Evolutionary conservation across 495 filamentous ascomycete genomes (phyloP).

Genomic region (Penicillium fimorum): DNA sequence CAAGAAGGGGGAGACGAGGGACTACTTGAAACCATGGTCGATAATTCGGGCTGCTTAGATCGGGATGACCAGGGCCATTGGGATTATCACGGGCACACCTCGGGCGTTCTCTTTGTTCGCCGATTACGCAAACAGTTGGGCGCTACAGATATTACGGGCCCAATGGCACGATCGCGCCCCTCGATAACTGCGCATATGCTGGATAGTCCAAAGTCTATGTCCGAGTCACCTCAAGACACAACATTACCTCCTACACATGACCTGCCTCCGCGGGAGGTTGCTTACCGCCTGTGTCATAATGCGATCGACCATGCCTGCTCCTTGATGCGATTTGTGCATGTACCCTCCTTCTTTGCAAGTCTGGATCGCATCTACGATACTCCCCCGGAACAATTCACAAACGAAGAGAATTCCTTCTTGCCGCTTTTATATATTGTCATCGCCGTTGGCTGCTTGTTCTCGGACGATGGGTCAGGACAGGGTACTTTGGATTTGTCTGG

Average conservation of each 20-base stretch:
- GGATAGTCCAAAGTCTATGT: conserved; percentile 69
- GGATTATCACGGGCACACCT: conserved; percentile 94
- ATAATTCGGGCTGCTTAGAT: conserved; percentile 83
- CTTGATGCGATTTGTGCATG: conserved; percentile 83
- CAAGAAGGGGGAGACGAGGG: conserved; percentile 60
- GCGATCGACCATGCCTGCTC: conserved; percentile 81
- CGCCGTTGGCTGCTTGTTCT: conserved; percentile 83
- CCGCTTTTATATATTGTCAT: conserved; percentile 81
- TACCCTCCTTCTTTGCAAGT: conserved; percentile 76
- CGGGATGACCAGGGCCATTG: conserved; percentile 88
- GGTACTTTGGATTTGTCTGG: conserved; percentile 51
- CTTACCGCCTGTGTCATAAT: conserved; percentile 67
- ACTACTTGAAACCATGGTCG: conserved; percentile 91
- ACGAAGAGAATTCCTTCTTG: conserved; percentile 76
- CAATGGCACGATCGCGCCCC: conserved; percentile 31
- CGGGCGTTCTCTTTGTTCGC: conserved; percentile 80
- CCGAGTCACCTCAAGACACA: conserved; percentile 59
- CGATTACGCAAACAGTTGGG: conserved; percentile 85
- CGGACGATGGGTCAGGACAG: conserved; percentile 42
- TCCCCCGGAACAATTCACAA: conserved; percentile 63
- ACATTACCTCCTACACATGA: conserved; percentile 56
- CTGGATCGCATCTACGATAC: conserved; percentile 78
- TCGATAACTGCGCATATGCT: conserved; percentile 49
- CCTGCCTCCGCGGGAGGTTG: conserved; percentile 67
- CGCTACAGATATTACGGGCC: conserved; percentile 52